Evolutionary conservation across 1,284 basidiomycete genomes (phyloP), one percentile per base, ranked within the genome.

Genomic region (Takashimella tepidaria): DNA sequence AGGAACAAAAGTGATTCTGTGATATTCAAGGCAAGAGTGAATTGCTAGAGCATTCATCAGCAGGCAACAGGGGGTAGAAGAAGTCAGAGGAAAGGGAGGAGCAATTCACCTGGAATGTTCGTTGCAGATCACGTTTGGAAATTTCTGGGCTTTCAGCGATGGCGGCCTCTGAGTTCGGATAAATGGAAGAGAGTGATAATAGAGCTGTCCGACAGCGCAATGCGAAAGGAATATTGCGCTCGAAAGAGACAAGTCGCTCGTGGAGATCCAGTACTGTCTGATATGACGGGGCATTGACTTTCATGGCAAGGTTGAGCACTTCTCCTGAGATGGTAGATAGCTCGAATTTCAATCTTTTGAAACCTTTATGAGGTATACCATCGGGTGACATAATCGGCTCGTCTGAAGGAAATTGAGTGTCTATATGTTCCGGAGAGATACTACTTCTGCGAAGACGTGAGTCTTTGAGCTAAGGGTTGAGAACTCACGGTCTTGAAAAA

Each of bases 1-100:
- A 70, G 54, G 51, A 62, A 64, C 20, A 70, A 40, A 26, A 68
- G 51, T 25, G 57, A 56, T 44, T 68, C 66, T 6, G 59, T 55
- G n/a, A 64, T 54, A 49, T 64, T 66, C 8, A 68, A 54, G 8
- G 59, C 57, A 13, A 68, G 50, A 2, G 64, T 64, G 53, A 62
- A 62, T 53, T 67, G 66, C 53, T 64, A n/a, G n/a, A n/a, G n/a
- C n/a, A n/a, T n/a, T n/a, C n/a, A n/a, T n/a, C n/a, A n/a, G n/a
- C n/a, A n/a, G n/a, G n/a, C n/a, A n/a, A n/a, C n/a, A n/a, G n/a
- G n/a, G n/a, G n/a, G n/a, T n/a, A n/a, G n/a, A n/a, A n/a, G n/a
- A n/a, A n/a, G n/a, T 51, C 5, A 21, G 40, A 13, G 24, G 6
- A 4, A 8, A 44, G 3, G 2, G 11, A 19, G 2, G 6, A 11